Evolutionary conservation across 2,329 filamentous ascomycete species (phyloP).

Genomic region (Magnaporthales sp.): DNA sequence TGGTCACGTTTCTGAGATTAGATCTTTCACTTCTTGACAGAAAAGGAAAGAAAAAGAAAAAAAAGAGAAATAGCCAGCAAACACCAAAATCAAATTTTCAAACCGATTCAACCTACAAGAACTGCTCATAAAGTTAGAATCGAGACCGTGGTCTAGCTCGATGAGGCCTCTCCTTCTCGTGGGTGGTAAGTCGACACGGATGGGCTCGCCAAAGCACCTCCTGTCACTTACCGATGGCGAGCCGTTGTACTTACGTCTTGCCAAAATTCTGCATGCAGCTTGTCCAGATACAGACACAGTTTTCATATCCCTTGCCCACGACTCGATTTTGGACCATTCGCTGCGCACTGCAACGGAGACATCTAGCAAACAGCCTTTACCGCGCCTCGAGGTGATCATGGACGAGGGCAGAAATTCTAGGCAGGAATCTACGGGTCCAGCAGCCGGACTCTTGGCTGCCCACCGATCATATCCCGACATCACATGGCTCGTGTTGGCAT

Average conservation of each 20-base stretch:
- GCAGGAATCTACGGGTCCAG: not conserved
- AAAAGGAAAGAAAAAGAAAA: not conserved
- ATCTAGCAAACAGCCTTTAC: not conserved
- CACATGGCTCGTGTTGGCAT: conserved; percentile 23
- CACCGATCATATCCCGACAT: conserved; percentile 15
- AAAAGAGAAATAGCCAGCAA: no score
- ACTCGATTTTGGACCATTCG: not conserved
- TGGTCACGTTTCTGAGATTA: no score
- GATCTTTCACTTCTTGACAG: no score
- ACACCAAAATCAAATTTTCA: not conserved
- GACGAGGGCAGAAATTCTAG: not conserved
- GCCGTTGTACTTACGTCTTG: conserved; percentile 19
- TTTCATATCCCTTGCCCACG: conserved; percentile 16
- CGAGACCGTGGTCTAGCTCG: not conserved
- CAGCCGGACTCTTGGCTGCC: conserved; percentile 20
- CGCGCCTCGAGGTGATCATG: not conserved
- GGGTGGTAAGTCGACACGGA: conserved; percentile 21
- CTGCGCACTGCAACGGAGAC: not conserved
- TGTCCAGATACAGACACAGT: conserved; percentile 15
- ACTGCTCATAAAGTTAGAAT: not conserved
- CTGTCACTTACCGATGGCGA: conserved; percentile 16
- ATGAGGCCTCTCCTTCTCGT: conserved; percentile 21
- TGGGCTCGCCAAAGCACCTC: conserved; percentile 22
- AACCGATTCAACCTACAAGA: not conserved
- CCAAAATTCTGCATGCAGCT: conserved; percentile 15